phyloP scores from a whole-genome alignment of 306 rosid species.

The Rosa lucieae region DNA sequence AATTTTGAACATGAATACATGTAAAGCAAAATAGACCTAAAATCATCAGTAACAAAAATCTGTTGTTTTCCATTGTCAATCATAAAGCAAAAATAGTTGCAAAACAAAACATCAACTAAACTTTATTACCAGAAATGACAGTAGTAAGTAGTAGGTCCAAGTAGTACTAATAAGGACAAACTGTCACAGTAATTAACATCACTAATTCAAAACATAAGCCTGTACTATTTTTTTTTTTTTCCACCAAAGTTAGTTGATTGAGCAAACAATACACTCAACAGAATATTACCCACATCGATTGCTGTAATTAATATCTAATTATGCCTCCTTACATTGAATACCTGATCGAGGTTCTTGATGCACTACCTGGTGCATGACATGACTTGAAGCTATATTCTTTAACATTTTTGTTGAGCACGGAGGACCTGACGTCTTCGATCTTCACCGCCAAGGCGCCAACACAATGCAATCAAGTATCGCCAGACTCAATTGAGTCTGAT shows the following conservation, averaged over 20 bases:
- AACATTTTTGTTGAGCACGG: conserved; percentile 26
- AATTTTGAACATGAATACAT: too few species aligned
- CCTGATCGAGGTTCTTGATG: conserved; percentile 48
- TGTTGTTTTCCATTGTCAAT: too few species aligned
- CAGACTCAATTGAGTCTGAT: too few species aligned
- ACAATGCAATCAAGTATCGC: too few species aligned
- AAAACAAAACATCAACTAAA: too few species aligned
- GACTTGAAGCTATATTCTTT: conserved; percentile 32
- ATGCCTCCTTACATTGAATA: conserved; percentile 22
- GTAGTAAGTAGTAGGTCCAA: too few species aligned
- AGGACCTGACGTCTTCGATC: conserved; percentile 26
- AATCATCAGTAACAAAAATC: too few species aligned
- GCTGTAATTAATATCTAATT: background rate
- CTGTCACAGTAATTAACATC: background rate
- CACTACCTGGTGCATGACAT: conserved; percentile 31
- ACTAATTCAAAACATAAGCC: background rate
- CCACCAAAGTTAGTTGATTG: background rate
- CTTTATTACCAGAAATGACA: too few species aligned
- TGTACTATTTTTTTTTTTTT: background rate
- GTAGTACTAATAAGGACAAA: too few species aligned
- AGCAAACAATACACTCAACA: background rate
- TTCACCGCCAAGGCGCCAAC: background rate
- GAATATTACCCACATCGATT: background rate
- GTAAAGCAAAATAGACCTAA: too few species aligned
- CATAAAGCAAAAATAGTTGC: too few species aligned